These are phyloP conservation scores for Giardia duodenalis DNA, from an alignment of 208 protist genomes.

Conservation along the genomic window DNA sequence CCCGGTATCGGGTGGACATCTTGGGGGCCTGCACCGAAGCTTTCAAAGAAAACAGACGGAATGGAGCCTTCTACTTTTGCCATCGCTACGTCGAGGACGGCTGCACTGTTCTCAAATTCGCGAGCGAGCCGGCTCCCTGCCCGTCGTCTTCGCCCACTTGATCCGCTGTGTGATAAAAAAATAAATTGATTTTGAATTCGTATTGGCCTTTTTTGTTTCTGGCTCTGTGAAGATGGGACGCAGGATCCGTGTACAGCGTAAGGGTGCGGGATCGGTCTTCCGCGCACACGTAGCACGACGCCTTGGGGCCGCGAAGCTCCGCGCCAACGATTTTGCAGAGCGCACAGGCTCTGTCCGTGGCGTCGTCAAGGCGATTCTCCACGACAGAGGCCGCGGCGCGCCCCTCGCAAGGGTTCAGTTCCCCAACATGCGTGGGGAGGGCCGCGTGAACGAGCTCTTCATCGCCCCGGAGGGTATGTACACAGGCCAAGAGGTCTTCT, in stretches of 20 bases:
- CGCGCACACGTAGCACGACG: conserved; percentile 73
- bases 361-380: conserved; percentile 81
- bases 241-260: conserved; percentile 60
- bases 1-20: too few relatives aligned
- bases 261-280: conserved; percentile 69
- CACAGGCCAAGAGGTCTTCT: conserved; percentile 93
- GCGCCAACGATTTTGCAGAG: conserved; percentile 85
- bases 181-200: background rate
- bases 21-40: too few relatives aligned
- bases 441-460: conserved; percentile 77
- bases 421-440: conserved; percentile 45
- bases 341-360: conserved; percentile 74
- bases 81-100: background rate
- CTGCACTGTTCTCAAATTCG: background rate
- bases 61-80: background rate
- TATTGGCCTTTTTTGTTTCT: background rate
- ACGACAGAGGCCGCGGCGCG: conserved; percentile 94
- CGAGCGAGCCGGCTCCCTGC: background rate
- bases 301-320: conserved; percentile 75
- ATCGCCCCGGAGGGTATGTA: conserved; percentile 92
- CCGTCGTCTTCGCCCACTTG: too few relatives aligned
- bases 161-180: background rate
- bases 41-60: background rate
- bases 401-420: conserved; percentile 88
- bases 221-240: background rate